Percentiles rank a stretch among this genome's conserved stretches.
These are phyloP conservation scores for Iberis pinnata DNA, from an alignment of 345 rosid genomes.

Conservation along the genomic window DNA sequence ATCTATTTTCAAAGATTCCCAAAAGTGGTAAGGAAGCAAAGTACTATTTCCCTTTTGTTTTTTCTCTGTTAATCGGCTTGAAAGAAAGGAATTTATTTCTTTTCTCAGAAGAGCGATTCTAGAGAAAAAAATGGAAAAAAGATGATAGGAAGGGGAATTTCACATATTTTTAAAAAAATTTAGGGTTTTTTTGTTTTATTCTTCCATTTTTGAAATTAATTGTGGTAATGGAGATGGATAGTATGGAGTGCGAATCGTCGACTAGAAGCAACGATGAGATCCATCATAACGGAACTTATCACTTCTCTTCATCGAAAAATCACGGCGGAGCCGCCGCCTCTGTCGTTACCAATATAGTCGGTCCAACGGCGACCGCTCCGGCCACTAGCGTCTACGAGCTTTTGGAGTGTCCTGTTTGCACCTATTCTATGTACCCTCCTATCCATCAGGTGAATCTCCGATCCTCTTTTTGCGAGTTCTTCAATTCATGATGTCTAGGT, in stretches of 20 bases:
- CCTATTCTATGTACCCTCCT: constrained; percentile 98
- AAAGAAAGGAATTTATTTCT: constrained; percentile 20
- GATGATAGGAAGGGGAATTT: not conserved
- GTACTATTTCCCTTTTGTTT: constrained; percentile 5
- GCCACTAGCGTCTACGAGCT: constrained; percentile 92
- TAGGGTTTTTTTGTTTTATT: constrained; percentile 9
- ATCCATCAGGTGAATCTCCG: constrained; percentile 73
- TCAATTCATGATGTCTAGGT: not conserved
- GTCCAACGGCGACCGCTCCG: constrained; percentile 57
- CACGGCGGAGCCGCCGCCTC: constrained; percentile 30
- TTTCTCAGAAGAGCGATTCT: too few relatives aligned
- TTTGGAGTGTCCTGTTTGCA: constrained; percentile 97
- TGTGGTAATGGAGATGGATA: constrained; percentile 60
- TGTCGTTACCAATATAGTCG: constrained; percentile 36
- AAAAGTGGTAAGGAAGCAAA: constrained; percentile 30
- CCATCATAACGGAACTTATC: constrained; percentile 41
- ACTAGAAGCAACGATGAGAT: constrained; percentile 66
- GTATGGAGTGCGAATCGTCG: constrained; percentile 69
- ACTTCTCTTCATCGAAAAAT: constrained; percentile 56
- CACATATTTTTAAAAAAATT: constrained; percentile 9
- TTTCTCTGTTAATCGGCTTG: constrained; percentile 12
- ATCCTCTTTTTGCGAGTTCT: not conserved
- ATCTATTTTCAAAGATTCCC: constrained; percentile 21
- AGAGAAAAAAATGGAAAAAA: not conserved
- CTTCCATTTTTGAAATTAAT: not conserved